Evolutionary conservation across 2,329 filamentous ascomycete genomes (phyloP).

Genomic region (Lizonia empirigonia): DNA sequence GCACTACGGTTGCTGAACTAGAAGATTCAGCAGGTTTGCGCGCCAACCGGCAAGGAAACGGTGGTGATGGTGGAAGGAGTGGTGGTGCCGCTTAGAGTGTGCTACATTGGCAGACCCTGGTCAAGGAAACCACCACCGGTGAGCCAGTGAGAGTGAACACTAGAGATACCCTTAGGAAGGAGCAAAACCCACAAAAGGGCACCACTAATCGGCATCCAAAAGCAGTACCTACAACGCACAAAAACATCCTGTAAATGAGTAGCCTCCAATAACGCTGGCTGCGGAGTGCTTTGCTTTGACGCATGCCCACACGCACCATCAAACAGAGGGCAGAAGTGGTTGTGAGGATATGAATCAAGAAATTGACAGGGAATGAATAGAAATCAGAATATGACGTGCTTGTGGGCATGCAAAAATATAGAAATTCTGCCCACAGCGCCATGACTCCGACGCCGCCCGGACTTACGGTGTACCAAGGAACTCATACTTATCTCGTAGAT

Average conservation of each 20-base stretch:
- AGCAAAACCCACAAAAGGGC: not conserved
- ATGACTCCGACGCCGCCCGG: not conserved
- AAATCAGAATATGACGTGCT: not conserved
- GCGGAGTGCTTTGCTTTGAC: not conserved
- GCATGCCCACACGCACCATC: not conserved
- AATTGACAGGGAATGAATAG: not conserved
- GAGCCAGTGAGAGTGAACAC: constrained; percentile 2
- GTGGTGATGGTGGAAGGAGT: not conserved
- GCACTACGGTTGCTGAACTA: not conserved
- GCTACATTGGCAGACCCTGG: not conserved
- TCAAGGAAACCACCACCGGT: constrained; percentile 1
- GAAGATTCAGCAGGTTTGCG: no score
- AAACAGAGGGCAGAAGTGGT: not conserved
- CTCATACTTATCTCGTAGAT: not conserved
- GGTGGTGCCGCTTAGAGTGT: not conserved
- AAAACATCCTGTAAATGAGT: not conserved
- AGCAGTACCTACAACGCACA: no score
- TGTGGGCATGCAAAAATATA: not conserved
- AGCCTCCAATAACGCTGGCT: not conserved
- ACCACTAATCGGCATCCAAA: no score
- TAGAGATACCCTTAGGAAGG: not conserved
- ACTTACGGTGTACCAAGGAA: not conserved
- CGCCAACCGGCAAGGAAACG: not conserved
- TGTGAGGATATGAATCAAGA: not conserved
- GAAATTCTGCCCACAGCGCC: not conserved